phyloP scores from a whole-genome alignment of 495 filamentous ascomycete species.

The Talaromyces nanjingensis region DNA sequence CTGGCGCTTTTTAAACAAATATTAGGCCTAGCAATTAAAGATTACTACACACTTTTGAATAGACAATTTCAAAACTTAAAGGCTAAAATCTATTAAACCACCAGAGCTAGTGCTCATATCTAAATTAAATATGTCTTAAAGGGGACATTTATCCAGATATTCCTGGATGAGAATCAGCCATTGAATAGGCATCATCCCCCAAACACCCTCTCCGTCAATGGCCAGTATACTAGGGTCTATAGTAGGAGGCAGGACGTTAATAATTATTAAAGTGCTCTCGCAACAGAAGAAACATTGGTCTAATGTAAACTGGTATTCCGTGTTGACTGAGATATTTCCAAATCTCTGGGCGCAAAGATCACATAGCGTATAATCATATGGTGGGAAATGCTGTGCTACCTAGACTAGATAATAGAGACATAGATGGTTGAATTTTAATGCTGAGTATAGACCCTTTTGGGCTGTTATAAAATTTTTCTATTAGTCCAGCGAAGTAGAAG shows the following conservation, averaged over 20 bases:
- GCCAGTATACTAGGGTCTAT: slow-evolving; percentile 26
- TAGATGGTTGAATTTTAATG: neutral
- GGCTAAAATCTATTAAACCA: slow-evolving; percentile 8
- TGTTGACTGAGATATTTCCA: too few species aligned
- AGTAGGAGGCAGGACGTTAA: slow-evolving; percentile 25
- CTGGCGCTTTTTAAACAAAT: too few species aligned
- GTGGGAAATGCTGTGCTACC: neutral
- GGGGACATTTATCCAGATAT: slow-evolving; percentile 14
- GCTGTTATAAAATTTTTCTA: neutral
- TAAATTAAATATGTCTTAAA: slow-evolving; percentile 28
- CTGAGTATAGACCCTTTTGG: neutral
- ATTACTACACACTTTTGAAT: too few species aligned
- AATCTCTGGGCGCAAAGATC: too few species aligned
- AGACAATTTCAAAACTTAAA: neutral
- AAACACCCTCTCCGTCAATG: slow-evolving; percentile 27
- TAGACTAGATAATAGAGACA: neutral
- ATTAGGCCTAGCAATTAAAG: too few species aligned
- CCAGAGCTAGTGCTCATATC: slow-evolving; percentile 26
- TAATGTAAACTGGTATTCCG: too few species aligned
- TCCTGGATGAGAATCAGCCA: slow-evolving; percentile 26
- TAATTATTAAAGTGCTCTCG: slow-evolving; percentile 11
- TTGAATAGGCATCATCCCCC: slow-evolving; percentile 27
- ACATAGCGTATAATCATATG: too few species aligned
- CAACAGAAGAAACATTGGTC: slow-evolving; percentile 12
- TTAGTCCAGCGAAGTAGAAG: neutral